Percentiles rank a stretch among this genome's conserved stretches.
Evolutionary conservation across 257 asterid species (phyloP).

Genomic region (Ilex aquifolium): DNA sequence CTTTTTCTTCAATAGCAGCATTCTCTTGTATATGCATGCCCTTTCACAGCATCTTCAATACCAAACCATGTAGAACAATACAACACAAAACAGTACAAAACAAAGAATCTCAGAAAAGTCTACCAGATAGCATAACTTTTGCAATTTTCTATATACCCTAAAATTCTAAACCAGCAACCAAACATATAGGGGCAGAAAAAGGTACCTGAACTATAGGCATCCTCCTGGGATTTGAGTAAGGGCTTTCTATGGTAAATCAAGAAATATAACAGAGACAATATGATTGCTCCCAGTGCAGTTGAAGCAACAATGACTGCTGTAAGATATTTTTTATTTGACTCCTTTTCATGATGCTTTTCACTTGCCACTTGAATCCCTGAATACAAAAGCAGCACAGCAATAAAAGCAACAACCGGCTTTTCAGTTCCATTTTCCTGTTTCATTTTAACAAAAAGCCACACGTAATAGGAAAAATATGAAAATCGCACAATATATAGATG

Average conservation of each 20-base stretch:
- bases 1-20: slow-evolving; percentile 96
- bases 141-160: neutral
- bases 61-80: neutral
- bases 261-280: slow-evolving; percentile 24
- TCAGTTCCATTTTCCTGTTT: slow-evolving; percentile 88
- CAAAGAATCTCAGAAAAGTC: neutral
- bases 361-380: slow-evolving; percentile 30
- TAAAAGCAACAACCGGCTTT: slow-evolving; percentile 88
- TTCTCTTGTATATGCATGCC: slow-evolving; percentile 64
- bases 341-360: slow-evolving; percentile 16
- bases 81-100: neutral
- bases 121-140: too few relatives aligned
- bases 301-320: slow-evolving; percentile 36
- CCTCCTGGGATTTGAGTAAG: slow-evolving; percentile 17
- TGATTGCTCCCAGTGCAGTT: slow-evolving; percentile 24
- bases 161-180: neutral
- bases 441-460: slow-evolving; percentile 5
- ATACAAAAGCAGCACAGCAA: slow-evolving; percentile 45
- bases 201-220: slow-evolving; percentile 23
- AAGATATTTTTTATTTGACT: slow-evolving; percentile 30
- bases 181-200: neutral
- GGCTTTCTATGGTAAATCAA: slow-evolving; percentile 34
- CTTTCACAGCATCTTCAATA: slow-evolving; percentile 21
- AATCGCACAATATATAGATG: neutral
- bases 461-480: neutral